A percentile compares a stretch with the other conserved stretches of the same genome.
Conservation (phyloP, 2,329 filamentous ascomycete species). For the Aspergillus tanneri region DNA sequence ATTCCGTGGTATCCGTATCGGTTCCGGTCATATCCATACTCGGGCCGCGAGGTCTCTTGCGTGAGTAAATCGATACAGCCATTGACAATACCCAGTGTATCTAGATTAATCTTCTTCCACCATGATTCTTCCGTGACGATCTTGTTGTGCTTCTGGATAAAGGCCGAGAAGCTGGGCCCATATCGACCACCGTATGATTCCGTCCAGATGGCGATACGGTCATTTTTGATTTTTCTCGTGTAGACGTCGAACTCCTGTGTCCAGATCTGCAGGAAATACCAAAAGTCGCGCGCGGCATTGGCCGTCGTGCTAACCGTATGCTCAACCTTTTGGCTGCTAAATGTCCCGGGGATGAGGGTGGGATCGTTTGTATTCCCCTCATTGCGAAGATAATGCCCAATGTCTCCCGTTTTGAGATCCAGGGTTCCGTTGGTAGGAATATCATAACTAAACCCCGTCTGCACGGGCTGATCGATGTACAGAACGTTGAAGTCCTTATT, state of each 20-base stretch:
- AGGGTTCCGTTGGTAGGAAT: background rate
- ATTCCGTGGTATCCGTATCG: conserved; percentile 63
- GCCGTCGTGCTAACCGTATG: conserved; percentile 32
- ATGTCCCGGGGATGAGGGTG: conserved; percentile 1
- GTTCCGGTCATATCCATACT: conserved; percentile 44
- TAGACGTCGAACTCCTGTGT: conserved; percentile 52
- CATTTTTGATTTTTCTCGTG: background rate
- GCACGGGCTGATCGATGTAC: conserved; percentile 1
- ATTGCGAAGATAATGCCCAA: no score
- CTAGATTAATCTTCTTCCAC: conserved; percentile 53
- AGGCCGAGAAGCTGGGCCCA: conserved; percentile 61
- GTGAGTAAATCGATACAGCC: conserved; percentile 66
- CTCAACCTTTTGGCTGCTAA: conserved; percentile 1
- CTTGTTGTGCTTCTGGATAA: conserved; percentile 63
- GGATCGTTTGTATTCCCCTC: no score
- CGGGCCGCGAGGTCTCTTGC: conserved; percentile 48
- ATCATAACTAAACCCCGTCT: conserved; percentile 2
- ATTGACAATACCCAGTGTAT: conserved; percentile 68
- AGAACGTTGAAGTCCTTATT: background rate
- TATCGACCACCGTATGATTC: conserved; percentile 59
- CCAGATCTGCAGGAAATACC: conserved; percentile 52
- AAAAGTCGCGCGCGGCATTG: conserved; percentile 51
- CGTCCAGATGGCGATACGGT: conserved; percentile 1
- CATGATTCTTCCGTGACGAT: conserved; percentile 48
- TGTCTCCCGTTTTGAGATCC: background rate